Percentiles rank a stretch among this genome's conserved stretches.
phyloP scores from a whole-genome alignment of 2,329 filamentous ascomycete species.

The Tolypocladium cylindrosporum region DNA sequence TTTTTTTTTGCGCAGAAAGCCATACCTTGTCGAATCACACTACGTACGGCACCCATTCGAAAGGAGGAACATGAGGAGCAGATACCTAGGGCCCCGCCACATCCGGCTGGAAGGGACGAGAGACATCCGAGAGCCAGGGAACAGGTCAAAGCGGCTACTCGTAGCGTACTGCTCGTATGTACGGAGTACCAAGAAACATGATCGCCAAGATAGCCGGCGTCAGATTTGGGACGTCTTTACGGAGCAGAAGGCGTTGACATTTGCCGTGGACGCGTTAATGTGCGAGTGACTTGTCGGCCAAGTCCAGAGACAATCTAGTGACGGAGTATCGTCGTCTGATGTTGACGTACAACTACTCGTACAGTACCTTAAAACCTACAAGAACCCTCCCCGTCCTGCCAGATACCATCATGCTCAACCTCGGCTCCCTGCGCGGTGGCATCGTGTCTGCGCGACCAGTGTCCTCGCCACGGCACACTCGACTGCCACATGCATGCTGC shows the following conservation, averaged over 20 bases:
- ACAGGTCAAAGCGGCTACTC: neutral
- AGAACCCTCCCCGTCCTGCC: neutral
- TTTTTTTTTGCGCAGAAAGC: no score
- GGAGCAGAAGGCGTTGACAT: neutral
- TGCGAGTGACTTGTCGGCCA: neutral
- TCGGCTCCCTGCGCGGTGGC: neutral
- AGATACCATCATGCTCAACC: neutral
- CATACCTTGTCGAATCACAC: no score
- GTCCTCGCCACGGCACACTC: neutral
- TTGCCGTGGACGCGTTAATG: neutral
- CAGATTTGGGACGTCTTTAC: no score
- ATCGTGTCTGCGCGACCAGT: neutral
- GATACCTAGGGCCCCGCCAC: no score
- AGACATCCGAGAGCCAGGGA: neutral
- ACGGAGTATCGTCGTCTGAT: neutral
- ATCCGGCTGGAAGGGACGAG: no score
- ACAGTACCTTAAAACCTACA: neutral
- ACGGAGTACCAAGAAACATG: neutral
- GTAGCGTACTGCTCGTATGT: neutral
- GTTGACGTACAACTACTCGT: neutral
- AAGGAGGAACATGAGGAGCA: no score
- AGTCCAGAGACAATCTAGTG: neutral
- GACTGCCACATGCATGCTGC: neutral
- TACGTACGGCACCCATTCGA: no score
- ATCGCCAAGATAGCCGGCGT: neutral